Conservation (phyloP, 176 grass and related monocot genomes). For the Carex pumila region DNA sequence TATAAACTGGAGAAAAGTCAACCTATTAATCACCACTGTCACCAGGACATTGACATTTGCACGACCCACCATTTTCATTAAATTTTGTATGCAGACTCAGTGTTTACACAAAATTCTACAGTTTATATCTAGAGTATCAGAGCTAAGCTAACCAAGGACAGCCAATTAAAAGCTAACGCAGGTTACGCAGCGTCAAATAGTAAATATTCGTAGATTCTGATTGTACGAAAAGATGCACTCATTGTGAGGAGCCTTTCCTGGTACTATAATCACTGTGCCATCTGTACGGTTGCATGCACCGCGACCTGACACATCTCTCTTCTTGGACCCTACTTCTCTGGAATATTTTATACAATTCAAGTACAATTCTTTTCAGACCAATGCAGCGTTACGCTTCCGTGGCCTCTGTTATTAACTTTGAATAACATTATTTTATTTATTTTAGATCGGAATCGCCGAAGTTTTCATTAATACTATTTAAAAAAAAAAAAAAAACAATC, state of each 20-base stretch:
- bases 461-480: too few relatives aligned
- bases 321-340: background rate
- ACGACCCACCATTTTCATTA: background rate
- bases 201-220: background rate
- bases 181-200: background rate
- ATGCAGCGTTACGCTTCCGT: too few relatives aligned
- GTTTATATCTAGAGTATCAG: background rate
- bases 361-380: background rate
- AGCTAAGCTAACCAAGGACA: background rate
- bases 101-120: background rate
- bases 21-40: background rate
- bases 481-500: too few relatives aligned
- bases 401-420: too few relatives aligned
- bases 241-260: slow-evolving; percentile 19
- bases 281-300: slow-evolving; percentile 19
- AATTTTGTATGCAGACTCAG: background rate
- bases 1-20: background rate
- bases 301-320: slow-evolving; percentile 4
- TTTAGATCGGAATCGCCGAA: too few relatives aligned
- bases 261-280: slow-evolving; percentile 17
- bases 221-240: background rate
- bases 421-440: too few relatives aligned
- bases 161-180: background rate
- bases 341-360: background rate
- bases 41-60: slow-evolving; percentile 5